phyloP scores from a whole-genome alignment of 2,329 filamentous ascomycete species.

The Falciphora oryzae region DNA sequence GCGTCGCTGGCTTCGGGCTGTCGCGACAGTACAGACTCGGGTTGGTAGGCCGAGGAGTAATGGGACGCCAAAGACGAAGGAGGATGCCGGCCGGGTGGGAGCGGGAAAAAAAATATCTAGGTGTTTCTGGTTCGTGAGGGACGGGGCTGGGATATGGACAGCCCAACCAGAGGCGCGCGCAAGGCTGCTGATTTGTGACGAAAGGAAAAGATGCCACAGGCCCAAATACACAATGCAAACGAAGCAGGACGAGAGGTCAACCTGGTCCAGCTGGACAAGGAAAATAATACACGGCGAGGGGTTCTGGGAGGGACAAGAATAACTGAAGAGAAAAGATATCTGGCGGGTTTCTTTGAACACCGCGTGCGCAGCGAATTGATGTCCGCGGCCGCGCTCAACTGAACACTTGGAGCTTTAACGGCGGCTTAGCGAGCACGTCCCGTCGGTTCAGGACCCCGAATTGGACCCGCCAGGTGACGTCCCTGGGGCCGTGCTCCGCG shows the following conservation, averaged over 20 bases:
- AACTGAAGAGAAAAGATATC: not conserved
- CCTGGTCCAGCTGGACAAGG: too few species aligned
- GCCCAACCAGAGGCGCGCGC: not conserved
- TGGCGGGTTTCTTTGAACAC: not conserved
- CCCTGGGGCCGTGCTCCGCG: not conserved
- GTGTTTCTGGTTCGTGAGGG: too few species aligned
- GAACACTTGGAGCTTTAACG: constrained; percentile 11
- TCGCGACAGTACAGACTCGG: too few species aligned
- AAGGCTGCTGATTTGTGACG: not conserved
- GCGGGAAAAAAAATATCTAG: too few species aligned
- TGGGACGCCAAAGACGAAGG: too few species aligned
- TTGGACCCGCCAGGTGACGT: not conserved
- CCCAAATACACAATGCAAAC: not conserved
- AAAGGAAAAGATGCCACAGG: not conserved
- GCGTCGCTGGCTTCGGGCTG: too few species aligned
- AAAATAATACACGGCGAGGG: not conserved
- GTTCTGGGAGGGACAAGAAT: not conserved
- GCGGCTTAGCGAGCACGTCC: not conserved
- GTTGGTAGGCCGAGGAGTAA: too few species aligned
- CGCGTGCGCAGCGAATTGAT: not conserved
- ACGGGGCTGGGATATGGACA: too few species aligned
- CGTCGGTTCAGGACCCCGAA: not conserved
- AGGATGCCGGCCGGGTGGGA: too few species aligned
- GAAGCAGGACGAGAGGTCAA: not conserved
- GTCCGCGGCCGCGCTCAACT: constrained; percentile 3